Percentiles rank a stretch among this genome's conserved stretches.
Conservation (phyloP, 2,329 filamentous ascomycete genomes). For the Neocucurbitaria cava region DNA sequence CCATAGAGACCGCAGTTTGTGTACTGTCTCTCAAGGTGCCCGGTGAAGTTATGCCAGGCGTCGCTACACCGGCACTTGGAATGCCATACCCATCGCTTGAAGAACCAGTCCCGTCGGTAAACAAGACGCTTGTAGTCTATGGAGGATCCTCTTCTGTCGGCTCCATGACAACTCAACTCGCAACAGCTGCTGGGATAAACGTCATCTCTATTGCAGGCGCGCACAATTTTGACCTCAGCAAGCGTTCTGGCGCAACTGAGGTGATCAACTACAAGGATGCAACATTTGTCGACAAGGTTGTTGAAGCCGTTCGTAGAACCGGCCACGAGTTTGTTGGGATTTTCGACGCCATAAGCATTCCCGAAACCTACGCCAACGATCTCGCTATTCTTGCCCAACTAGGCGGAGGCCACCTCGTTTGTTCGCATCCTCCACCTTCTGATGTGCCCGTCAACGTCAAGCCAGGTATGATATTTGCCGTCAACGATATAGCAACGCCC, state of each 20-base stretch:
- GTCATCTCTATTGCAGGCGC: conserved; percentile 49
- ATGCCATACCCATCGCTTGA: conserved; percentile 49
- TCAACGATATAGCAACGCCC: conserved; percentile 32
- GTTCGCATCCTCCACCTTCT: conserved; percentile 44
- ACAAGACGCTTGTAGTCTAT: conserved; percentile 55
- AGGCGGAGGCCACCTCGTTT: conserved; percentile 46
- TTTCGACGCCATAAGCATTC: conserved; percentile 45
- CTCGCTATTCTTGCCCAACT: conserved; percentile 33
- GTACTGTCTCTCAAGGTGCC: conserved; percentile 47
- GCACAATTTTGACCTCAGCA: conserved; percentile 27
- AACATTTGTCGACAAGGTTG: conserved; percentile 45
- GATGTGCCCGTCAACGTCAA: conserved; percentile 41
- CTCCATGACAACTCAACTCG: conserved; percentile 52
- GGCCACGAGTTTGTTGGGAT: conserved; percentile 49
- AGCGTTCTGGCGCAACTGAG: conserved; percentile 29
- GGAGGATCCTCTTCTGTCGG: conserved; percentile 54
- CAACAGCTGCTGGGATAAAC: conserved; percentile 46
- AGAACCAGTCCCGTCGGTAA: conserved; percentile 17
- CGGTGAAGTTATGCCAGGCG: conserved; percentile 25
- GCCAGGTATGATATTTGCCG: conserved; percentile 37
- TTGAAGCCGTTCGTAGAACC: conserved; percentile 42
- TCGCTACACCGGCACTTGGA: conserved; percentile 39
- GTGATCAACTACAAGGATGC: conserved; percentile 37
- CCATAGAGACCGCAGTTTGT: conserved; percentile 51
- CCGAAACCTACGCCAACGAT: conserved; percentile 24